Conservation (phyloP, 768 basidiomycete species). For the Clavulina sp. region DNA sequence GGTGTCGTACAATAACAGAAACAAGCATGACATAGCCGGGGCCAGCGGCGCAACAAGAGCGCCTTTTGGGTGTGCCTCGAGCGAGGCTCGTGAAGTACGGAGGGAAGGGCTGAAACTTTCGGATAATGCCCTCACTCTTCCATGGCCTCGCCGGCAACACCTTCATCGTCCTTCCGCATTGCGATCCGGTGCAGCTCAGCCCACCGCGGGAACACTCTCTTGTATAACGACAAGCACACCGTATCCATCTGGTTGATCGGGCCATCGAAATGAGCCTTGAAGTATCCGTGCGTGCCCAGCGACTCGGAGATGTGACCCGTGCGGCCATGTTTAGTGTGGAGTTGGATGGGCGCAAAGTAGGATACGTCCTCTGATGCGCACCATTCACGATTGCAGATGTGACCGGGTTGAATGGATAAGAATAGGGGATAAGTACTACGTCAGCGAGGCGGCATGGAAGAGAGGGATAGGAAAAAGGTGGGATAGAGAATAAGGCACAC, state of each 20-base stretch:
- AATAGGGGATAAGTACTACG: neutral
- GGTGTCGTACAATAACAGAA: too few relatives aligned
- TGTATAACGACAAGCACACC: constrained; percentile 88
- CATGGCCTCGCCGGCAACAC: too few relatives aligned
- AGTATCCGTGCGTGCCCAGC: constrained; percentile 93
- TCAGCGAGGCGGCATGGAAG: too few relatives aligned
- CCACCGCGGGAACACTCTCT: constrained; percentile 87
- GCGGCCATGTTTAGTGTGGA: constrained; percentile 82
- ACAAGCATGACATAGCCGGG: too few relatives aligned
- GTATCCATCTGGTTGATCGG: constrained; percentile 94
- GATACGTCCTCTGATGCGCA: constrained; percentile 59
- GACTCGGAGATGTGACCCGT: constrained; percentile 81
- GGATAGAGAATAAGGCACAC: constrained; percentile 23
- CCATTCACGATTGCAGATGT: neutral
- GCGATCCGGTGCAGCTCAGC: too few relatives aligned
- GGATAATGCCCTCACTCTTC: too few relatives aligned
- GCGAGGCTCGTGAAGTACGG: too few relatives aligned
- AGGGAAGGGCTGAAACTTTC: too few relatives aligned
- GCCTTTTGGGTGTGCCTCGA: too few relatives aligned
- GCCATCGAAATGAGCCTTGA: constrained; percentile 91
- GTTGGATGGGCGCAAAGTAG: constrained; percentile 86
- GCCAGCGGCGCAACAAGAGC: too few relatives aligned
- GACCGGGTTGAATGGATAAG: neutral
- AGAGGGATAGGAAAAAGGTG: neutral
- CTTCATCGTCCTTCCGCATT: too few relatives aligned